Evolutionary conservation across 2,329 filamentous ascomycete species (phyloP), one percentile per base, ranked within the genome.

Genomic region (Clarireedia homoeocarpa): DNA sequence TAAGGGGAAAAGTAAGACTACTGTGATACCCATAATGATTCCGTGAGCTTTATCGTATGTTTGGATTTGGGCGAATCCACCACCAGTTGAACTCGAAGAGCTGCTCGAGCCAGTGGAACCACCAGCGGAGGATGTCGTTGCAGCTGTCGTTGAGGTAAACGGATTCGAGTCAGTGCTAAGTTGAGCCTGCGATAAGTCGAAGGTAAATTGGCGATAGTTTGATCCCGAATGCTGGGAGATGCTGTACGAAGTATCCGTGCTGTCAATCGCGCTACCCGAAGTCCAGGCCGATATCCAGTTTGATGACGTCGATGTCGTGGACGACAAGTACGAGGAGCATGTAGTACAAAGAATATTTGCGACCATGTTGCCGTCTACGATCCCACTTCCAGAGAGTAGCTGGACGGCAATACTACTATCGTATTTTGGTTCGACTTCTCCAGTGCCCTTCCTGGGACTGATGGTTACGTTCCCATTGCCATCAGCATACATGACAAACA

Each of bases 11-110:
- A 83, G 70, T 12, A 80, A 63, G 3, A 80, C 74, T 61, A 85
- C 82, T 17, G 79, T 77, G 47, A 85, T 65, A 26, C 77, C 75
- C 81, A 86, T 83, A 63, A 86, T 71, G 61, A 83, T 73, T 49
- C 82, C 83, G 59, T 85, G 82, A 0, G 76, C 72, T 47, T 61
- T 68, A 3, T 64, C 38, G 12, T 61, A 66, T 6, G 61, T 51
- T 12, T 26, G 4, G 2, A 61, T 1, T 50, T 23, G 27, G 34
- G 30, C 49, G 38, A n/a, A 12, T 24, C 34, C 26, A 10, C n/a
- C 23, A n/a, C 49, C 50, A n/a, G 9, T 30, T 23, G 38, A 20
- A 9, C 36, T 44, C 1, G 38, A 51, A 1, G 44, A 40, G 2
- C 27, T 23, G 9, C 59, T 53, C 1, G 58, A 40, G n/a, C 52